phyloP scores from a whole-genome alignment of 192 early-diverging fungal species.

The Gamsiella multidivaricata region DNA sequence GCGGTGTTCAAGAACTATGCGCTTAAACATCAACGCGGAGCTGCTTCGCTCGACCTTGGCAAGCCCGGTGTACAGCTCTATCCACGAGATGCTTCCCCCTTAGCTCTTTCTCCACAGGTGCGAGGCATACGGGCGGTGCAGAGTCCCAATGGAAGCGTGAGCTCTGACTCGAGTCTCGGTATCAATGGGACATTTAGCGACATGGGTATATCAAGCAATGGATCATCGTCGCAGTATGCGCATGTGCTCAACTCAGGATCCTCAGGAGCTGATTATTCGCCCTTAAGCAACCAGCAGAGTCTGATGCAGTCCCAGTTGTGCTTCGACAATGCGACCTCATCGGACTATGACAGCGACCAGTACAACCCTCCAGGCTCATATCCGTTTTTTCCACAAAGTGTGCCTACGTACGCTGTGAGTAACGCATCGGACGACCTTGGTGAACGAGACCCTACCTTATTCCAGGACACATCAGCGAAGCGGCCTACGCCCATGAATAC shows the following conservation, averaged over 20 bases:
- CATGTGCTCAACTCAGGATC: background rate
- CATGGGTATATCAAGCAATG: conserved; percentile 11
- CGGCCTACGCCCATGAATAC: background rate
- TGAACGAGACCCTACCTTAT: background rate
- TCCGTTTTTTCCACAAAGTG: conserved; percentile 10
- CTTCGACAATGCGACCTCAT: conserved; percentile 40
- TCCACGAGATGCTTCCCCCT: background rate
- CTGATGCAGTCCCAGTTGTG: conserved; percentile 20
- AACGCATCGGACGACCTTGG: conserved; percentile 21
- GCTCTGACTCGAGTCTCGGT: conserved; percentile 17
- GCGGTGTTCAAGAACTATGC: conserved; percentile 19
- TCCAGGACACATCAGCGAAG: background rate
- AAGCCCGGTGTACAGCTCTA: background rate
- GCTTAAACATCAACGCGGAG: conserved; percentile 1
- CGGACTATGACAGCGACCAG: conserved; percentile 34
- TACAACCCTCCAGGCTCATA: conserved; percentile 25
- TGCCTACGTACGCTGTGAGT: conserved; percentile 6
- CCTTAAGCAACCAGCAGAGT: background rate
- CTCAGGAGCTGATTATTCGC: background rate
- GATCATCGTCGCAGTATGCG: background rate
- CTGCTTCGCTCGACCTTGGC: conserved; percentile 8
- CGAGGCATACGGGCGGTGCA: conserved; percentile 1
- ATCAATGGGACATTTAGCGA: conserved; percentile 8
- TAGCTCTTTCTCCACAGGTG: background rate
- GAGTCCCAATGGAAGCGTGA: conserved; percentile 22